Evolutionary conservation across 2,329 filamentous ascomycete genomes (phyloP), one percentile per base, ranked within the genome.

Genomic region (Cryphonectria carpinicola): DNA sequence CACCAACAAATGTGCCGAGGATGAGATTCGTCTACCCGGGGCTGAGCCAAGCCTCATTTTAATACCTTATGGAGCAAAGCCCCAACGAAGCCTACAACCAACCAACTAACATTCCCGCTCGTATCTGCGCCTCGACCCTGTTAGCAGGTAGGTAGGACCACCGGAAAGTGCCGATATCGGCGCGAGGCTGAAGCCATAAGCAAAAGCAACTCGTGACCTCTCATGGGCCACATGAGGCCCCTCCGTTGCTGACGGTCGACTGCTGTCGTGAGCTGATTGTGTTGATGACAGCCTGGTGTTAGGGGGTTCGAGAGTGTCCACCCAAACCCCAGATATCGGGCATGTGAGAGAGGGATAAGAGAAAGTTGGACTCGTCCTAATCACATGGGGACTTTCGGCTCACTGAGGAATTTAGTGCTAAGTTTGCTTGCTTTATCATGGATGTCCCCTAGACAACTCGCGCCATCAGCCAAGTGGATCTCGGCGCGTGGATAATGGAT

Each of bases 401-500:
- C 52, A 56, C 52, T 56, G 11, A 28, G 13, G 28, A 28, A 25
- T 56, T 56, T 66, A 13, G 64, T 49, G 64, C 49, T 41, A 35
- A 22, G 17, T 22, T n/a, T 49, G 14, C n/a, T n/a, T 49, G 14
- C n/a, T 19, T 46, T 64, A 17, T 19, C 65, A 66, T 58, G 65
- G 65, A 35, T 66, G 41, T 66, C 52, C 65, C 49, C 35, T 52
- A n/a, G 65, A 58, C 35, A 11, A 11, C 28, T 17, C 28, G 28
- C 22, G 52, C 49, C 52, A 58, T 43, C 52, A 56, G 41, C 54
- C 65, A 66, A 41, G 52, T 66, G 49, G 65, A 58, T 25, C 32
- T 66, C 39, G 52, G 52, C 65, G 25, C 35, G 32, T 61, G 35
- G 32, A 28, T 46, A 37, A 19, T 28, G 52, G n/a, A 19, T 43